Evolutionary conservation across 2,329 filamentous ascomycete species (phyloP).

Genomic region (Phaeoacremonium minimum): DNA sequence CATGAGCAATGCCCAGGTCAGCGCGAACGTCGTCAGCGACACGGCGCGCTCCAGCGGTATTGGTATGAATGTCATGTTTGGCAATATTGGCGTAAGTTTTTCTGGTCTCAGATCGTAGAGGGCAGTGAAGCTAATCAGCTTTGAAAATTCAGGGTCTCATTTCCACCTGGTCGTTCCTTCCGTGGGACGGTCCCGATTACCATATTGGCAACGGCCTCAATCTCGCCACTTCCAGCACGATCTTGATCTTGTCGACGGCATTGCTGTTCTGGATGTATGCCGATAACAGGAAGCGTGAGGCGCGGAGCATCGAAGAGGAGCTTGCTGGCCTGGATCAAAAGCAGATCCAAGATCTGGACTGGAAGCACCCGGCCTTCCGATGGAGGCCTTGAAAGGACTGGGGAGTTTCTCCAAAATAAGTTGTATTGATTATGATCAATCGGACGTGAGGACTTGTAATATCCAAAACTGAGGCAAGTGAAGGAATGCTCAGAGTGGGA

Average conservation of each 20-base stretch:
- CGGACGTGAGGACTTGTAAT: too few relatives aligned
- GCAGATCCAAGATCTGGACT: constrained; percentile 58
- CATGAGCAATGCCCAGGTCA: constrained; percentile 62
- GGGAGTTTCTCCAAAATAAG: too few relatives aligned
- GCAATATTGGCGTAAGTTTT: constrained; percentile 55
- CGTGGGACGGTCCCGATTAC: constrained; percentile 60
- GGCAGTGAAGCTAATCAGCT: too few relatives aligned
- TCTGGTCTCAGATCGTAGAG: too few relatives aligned
- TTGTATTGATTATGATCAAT: too few relatives aligned
- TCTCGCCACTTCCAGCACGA: constrained; percentile 49
- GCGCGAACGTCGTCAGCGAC: constrained; percentile 68
- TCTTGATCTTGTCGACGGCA: constrained; percentile 41
- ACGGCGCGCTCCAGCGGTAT: constrained; percentile 65
- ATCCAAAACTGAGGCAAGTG: too few relatives aligned
- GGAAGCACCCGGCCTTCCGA: constrained; percentile 61
- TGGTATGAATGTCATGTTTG: constrained; percentile 65
- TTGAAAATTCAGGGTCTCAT: constrained; percentile 49
- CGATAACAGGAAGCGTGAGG: constrained; percentile 54
- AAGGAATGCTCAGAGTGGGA: too few relatives aligned
- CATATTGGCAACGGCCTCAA: constrained; percentile 70
- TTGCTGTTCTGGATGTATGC: constrained; percentile 55
- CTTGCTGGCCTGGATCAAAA: constrained; percentile 46
- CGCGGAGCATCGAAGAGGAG: constrained; percentile 38
- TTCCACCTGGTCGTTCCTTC: constrained; percentile 61
- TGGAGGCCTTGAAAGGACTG: constrained; percentile 39